Evolutionary conservation across 306 rosid species (phyloP).

Genomic region (Quercus dentata): DNA sequence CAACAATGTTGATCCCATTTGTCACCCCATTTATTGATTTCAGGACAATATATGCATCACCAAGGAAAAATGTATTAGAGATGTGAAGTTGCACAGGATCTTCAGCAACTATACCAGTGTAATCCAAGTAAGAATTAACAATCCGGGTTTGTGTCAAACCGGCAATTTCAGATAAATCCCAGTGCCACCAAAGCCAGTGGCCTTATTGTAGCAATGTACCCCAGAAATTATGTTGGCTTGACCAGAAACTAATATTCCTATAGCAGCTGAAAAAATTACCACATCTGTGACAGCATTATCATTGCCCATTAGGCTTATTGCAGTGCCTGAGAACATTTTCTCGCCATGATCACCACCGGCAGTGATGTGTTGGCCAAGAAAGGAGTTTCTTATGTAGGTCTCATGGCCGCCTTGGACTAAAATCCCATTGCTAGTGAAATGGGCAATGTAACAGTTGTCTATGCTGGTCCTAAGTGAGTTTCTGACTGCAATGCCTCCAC

Average conservation of each 20-base stretch:
- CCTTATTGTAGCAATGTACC: conserved; percentile 92
- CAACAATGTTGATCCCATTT: conserved; percentile 64
- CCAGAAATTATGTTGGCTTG: conserved; percentile 72
- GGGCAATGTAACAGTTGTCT: conserved; percentile 85
- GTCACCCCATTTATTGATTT: conserved; percentile 66
- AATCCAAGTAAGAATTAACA: conserved; percentile 84
- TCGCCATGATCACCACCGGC: conserved; percentile 66
- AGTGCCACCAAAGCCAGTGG: conserved; percentile 78
- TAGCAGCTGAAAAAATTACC: conserved; percentile 70
- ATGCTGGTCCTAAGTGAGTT: conserved; percentile 76
- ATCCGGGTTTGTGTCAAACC: conserved; percentile 80
- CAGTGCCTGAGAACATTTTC: conserved; percentile 73
- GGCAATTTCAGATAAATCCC: conserved; percentile 64
- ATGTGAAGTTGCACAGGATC: conserved; percentile 87
- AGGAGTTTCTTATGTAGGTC: conserved; percentile 74
- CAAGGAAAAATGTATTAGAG: conserved; percentile 75
- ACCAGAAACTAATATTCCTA: conserved; percentile 64
- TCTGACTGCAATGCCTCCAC: conserved; percentile 73
- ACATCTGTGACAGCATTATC: conserved; percentile 88
- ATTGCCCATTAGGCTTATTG: conserved; percentile 61
- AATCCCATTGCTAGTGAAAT: conserved; percentile 76
- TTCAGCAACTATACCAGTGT: conserved; percentile 80
- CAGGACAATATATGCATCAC: conserved; percentile 66
- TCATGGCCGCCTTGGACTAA: conserved; percentile 77
- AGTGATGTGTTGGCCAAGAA: conserved; percentile 88